These are phyloP conservation scores for Bipolaris sorokiniana DNA, from an alignment of 2,329 filamentous ascomycete species.

Conservation along the genomic window DNA sequence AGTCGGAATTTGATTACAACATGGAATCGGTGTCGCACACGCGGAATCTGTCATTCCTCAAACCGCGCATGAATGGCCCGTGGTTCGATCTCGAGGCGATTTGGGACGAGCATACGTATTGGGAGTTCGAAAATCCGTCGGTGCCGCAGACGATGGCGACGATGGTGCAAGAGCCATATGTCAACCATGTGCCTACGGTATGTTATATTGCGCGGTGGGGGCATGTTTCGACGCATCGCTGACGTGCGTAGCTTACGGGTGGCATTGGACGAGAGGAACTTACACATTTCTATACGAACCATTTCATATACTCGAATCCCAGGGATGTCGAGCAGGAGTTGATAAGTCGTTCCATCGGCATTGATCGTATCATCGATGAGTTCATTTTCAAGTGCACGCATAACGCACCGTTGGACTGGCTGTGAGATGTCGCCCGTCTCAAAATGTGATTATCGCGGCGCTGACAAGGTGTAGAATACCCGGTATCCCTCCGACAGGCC, in stretches of 20 bases:
- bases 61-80: conserved; percentile 65
- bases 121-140: conserved; percentile 69
- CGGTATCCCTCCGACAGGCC: conserved; percentile 13
- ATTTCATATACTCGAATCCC: conserved; percentile 76
- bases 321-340: conserved; percentile 69
- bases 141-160: conserved; percentile 77
- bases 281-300: conserved; percentile 69
- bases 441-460: neutral
- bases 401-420: conserved; percentile 28
- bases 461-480: conserved; percentile 13
- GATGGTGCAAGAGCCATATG: conserved; percentile 78
- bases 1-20: conserved; percentile 51
- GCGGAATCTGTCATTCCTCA: conserved; percentile 67
- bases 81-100: conserved; percentile 74
- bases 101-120: conserved; percentile 76
- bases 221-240: neutral
- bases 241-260: conserved; percentile 55
- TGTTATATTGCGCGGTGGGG: neutral
- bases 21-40: conserved; percentile 68
- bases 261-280: conserved; percentile 68
- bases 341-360: conserved; percentile 70
- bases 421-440: conserved; percentile 15
- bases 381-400: conserved; percentile 35
- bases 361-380: conserved; percentile 63
- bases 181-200: conserved; percentile 72